A percentile compares a stretch with the other conserved stretches of the same genome.
These are phyloP conservation scores for Farysia itapuensis DNA, from an alignment of 1,284 basidiomycete genomes.

Conservation along the genomic window DNA sequence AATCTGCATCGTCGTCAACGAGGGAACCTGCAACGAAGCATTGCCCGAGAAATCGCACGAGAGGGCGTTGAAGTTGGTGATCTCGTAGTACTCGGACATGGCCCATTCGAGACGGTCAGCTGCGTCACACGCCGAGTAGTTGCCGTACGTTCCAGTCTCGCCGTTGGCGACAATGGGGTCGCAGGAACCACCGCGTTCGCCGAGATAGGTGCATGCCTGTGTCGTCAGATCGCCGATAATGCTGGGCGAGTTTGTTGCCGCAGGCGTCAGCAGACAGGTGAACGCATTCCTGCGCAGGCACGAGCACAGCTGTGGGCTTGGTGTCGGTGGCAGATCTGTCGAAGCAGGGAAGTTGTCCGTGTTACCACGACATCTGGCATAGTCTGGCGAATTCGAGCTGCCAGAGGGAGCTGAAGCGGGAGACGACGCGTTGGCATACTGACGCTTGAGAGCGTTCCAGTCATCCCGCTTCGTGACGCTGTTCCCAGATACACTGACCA, in stretches of 20 bases:
- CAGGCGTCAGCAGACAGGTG: conserved; percentile 72
- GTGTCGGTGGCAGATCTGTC: conserved; percentile 76
- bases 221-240: conserved; percentile 73
- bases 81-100: conserved; percentile 77
- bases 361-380: conserved; percentile 70
- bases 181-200: conserved; percentile 65
- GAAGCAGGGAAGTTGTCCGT: conserved; percentile 70
- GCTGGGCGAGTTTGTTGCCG: conserved; percentile 68
- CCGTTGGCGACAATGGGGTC: conserved; percentile 74
- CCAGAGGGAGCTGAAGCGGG: conserved; percentile 68
- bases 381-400: conserved; percentile 66
- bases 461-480: conserved; percentile 71
- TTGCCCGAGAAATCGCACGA: conserved; percentile 78
- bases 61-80: conserved; percentile 66
- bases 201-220: conserved; percentile 72
- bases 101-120: conserved; percentile 68
- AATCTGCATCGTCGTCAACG: conserved; percentile 66
- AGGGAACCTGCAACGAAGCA: conserved; percentile 70
- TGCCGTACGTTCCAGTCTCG: conserved; percentile 73
- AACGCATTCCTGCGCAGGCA: conserved; percentile 71
- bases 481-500: conserved; percentile 72
- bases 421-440: conserved; percentile 68
- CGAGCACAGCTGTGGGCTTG: conserved; percentile 74
- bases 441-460: conserved; percentile 69
- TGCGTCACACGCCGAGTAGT: conserved; percentile 73